Percentiles rank a stretch among this genome's conserved stretches.
These are phyloP conservation scores for Apiospora kogelbergensis DNA, from an alignment of 2,329 filamentous ascomycete species.

Conservation along the genomic window DNA sequence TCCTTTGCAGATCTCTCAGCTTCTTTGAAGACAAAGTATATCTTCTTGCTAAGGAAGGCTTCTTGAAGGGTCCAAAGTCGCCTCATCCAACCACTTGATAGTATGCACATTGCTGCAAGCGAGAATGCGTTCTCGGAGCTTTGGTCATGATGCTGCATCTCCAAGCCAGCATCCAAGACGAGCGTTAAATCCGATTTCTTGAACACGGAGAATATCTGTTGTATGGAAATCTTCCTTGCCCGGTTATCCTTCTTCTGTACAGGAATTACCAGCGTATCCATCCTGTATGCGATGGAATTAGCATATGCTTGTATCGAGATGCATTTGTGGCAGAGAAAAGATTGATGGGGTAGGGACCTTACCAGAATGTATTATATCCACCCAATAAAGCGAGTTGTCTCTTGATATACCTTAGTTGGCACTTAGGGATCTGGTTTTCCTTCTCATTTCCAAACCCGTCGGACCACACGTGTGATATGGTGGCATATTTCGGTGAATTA, in stretches of 20 bases:
- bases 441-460: constrained; percentile 10
- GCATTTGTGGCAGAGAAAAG: too few species aligned
- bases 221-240: not conserved
- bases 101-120: not conserved
- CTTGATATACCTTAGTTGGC: not conserved
- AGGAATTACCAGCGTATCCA: constrained; percentile 9
- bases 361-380: not conserved
- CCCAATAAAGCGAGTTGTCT: not conserved
- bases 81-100: constrained; percentile 11
- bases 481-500: not conserved
- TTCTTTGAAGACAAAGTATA: not conserved
- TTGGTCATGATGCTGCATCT: too few species aligned
- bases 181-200: constrained; percentile 1
- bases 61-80: constrained; percentile 12
- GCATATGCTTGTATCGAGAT: too few species aligned
- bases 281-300: not conserved
- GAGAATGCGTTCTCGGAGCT: too few species aligned
- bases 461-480: constrained; percentile 11
- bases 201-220: constrained; percentile 9
- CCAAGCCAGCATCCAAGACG: constrained; percentile 8
- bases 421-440: not conserved
- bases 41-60: constrained; percentile 5
- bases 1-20: too few species aligned
- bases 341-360: too few species aligned
- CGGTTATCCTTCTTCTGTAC: not conserved